These are phyloP conservation scores for Suhomyces canberraensis DNA, from an alignment of 805 yeast genomes.

Conservation along the genomic window DNA sequence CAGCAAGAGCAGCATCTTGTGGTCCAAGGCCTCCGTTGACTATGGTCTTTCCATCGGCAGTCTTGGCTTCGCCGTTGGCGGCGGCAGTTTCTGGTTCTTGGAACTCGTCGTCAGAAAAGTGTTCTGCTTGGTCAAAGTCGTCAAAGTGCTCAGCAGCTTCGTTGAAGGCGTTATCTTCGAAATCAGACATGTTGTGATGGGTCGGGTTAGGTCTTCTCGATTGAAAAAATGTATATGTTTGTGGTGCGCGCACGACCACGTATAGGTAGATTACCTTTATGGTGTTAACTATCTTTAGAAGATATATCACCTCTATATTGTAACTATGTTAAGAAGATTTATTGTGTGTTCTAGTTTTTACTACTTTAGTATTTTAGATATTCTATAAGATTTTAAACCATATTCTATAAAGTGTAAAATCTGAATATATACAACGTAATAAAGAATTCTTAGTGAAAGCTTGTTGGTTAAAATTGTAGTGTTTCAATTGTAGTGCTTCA, in stretches of 20 bases:
- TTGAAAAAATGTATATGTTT: not conserved
- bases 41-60: slow-evolving; percentile 72
- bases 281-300: too few species aligned
- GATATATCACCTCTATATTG: too few species aligned
- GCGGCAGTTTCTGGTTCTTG: slow-evolving; percentile 30
- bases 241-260: slow-evolving; percentile 2
- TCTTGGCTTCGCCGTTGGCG: slow-evolving; percentile 37
- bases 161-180: slow-evolving; percentile 53
- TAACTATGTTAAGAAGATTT: too few species aligned
- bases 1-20: slow-evolving; percentile 36
- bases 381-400: too few species aligned
- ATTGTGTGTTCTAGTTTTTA: too few species aligned
- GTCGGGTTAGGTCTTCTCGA: not conserved
- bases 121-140: slow-evolving; percentile 79
- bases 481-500: too few species aligned
- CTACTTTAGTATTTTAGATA: too few species aligned
- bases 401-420: too few species aligned
- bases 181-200: slow-evolving; percentile 35
- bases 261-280: too few species aligned
- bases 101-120: slow-evolving; percentile 71
- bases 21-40: slow-evolving; percentile 69
- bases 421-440: too few species aligned
- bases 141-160: slow-evolving; percentile 68
- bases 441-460: too few species aligned
- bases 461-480: too few species aligned